Base-by-base conservation (phyloP, 2,329 filamentous ascomycete genomes). In the Xylaria digitata region DNA sequence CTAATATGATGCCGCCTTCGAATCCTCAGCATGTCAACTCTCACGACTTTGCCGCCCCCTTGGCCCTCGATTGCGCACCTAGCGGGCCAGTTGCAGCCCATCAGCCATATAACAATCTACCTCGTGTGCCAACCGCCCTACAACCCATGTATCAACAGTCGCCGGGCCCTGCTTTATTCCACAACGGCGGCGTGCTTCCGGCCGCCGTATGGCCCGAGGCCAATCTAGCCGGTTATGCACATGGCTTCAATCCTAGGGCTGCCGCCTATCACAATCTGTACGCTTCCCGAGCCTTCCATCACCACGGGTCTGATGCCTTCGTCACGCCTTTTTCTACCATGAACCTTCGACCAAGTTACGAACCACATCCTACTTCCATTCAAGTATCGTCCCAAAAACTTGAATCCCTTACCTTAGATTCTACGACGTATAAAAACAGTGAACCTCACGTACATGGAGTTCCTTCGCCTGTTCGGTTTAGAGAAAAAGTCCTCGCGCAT, bases 401-500 rank as follows among this genome's bases (percentile, higher is more conserved):
- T 7, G 77, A 78, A 60, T 76, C 75, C 23, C 73, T 79, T 6
- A 76, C 75, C 6, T 70, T 81, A 4, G 76, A 79, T 34, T 62
- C 68, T 70, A 67, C 58, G 21, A 71, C 70, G 6, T 76, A 76
- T 61, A 64, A 70, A 26, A 53, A 58, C 15, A 63, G 66, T 30
- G 63, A 67, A n/a, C 45, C 67, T 23, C 67, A 61, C 9, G 37
- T 69, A 11, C 66, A 70, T 11, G 78, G 78, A 6, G 66, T 61
- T 19, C 67, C 75, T 17, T 74, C 78, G 3, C 78, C 78, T 17
- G 61, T 75, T 17, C 80, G 79, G 8, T 92, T 92, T 75, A 90
- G 88, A 70, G 91, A 93, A 70, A 90, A 88, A 69, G 87, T 87
- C 2, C 80, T 94, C 26, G 82, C 86, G 15, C 89, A 89, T 80